phyloP scores from a whole-genome alignment of 768 basidiomycete species.

The Mycena metata region DNA sequence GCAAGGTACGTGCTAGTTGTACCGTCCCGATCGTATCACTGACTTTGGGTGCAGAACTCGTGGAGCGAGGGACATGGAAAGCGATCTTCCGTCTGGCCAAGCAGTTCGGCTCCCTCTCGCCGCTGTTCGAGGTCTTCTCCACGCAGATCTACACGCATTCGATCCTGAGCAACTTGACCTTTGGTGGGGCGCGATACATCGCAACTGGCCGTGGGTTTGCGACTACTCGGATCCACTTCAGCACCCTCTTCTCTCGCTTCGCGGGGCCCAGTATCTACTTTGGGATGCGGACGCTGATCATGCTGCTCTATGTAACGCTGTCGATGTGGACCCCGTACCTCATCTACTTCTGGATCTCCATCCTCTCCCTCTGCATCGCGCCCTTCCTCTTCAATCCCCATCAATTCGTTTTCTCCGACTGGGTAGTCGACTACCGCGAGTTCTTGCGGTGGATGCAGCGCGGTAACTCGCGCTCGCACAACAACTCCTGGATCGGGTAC shows the following conservation, averaged over 20 bases:
- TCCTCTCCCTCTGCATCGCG: conserved; percentile 90
- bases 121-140: conserved; percentile 97
- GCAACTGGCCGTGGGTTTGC: conserved; percentile 99
- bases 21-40: conserved; percentile 32
- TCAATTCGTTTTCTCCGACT: conserved; percentile 97
- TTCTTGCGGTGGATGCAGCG: conserved; percentile 99
- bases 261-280: conserved; percentile 99
- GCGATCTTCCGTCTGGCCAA: conserved; percentile 93
- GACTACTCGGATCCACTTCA: conserved; percentile 94
- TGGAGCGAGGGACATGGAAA: conserved; percentile 93
- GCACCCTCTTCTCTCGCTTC: conserved; percentile 97
- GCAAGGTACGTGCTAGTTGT: conserved; percentile 72
- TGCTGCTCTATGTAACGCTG: conserved; percentile 94
- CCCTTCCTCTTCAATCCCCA: conserved; percentile 99
- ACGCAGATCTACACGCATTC: conserved; percentile 99
- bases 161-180: conserved; percentile 95
- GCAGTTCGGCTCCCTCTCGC: conserved; percentile 95
- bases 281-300: conserved; percentile 92
- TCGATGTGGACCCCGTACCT: conserved; percentile 92
- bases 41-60: conserved; percentile 73
- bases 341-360: conserved; percentile 98
- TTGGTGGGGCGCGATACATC: conserved; percentile 98
- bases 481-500: conserved; percentile 99
- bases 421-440: conserved; percentile 95
- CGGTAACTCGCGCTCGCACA: conserved; percentile 97